These are phyloP conservation scores for Trichoderma polysporum DNA, from an alignment of 2,329 filamentous ascomycete genomes.

Conservation along the genomic window DNA sequence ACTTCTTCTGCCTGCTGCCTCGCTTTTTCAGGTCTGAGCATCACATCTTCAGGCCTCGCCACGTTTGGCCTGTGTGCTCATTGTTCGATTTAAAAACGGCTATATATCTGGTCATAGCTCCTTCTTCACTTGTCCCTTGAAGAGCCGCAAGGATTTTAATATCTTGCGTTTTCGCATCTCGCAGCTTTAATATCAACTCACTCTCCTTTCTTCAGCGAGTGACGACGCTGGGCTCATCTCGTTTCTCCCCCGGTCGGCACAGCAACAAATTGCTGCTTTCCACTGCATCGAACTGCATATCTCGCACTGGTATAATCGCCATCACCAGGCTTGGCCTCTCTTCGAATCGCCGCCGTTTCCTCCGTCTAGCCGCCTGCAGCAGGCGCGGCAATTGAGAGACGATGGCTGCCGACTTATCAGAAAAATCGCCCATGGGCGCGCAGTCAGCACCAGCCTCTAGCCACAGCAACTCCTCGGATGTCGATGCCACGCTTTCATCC, in stretches of 20 bases:
- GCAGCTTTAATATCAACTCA: not conserved
- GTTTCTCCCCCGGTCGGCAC: not conserved
- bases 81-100: not conserved
- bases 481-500: slow-evolving; percentile 9
- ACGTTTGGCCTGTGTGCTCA: not conserved
- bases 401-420: slow-evolving; percentile 15
- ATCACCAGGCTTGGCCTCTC: not conserved
- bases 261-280: not conserved
- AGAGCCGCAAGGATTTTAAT: not conserved
- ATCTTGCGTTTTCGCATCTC: not conserved
- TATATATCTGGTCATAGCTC: not conserved
- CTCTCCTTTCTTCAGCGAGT: not conserved
- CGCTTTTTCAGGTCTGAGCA: not conserved
- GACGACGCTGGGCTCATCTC: slow-evolving; percentile 5
- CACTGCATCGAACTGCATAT: not conserved
- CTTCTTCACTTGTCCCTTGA: not conserved
- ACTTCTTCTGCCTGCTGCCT: slow-evolving; percentile 13
- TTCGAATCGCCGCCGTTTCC: not conserved
- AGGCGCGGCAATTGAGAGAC: slow-evolving; percentile 13
- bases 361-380: not conserved
- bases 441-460: slow-evolving; percentile 10
- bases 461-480: slow-evolving; percentile 17
- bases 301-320: not conserved
- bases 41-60: slow-evolving; percentile 4
- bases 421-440: slow-evolving; percentile 2